Conservation (phyloP, 2,329 filamentous ascomycete species). For the Fusarium keratoplasticum region DNA sequence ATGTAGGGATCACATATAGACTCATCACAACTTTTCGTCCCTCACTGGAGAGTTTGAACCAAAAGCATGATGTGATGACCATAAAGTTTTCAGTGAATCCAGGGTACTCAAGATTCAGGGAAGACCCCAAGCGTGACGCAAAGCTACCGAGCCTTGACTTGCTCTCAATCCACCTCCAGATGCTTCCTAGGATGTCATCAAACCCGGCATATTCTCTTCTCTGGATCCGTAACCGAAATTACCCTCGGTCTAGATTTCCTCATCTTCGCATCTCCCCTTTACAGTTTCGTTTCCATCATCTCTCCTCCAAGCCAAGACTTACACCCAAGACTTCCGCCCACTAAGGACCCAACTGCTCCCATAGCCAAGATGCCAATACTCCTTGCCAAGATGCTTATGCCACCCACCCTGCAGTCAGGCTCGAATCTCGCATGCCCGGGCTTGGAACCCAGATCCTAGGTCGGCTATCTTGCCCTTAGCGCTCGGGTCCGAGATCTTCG, state of each 20-base stretch:
- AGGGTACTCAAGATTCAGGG: not conserved
- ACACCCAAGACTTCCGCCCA: not conserved
- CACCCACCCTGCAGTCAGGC: not conserved
- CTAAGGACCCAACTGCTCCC: not conserved
- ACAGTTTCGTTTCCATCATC: not conserved
- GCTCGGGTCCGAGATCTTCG: not conserved
- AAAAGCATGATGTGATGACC: not conserved
- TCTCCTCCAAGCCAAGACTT: not conserved
- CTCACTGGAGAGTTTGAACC: not conserved
- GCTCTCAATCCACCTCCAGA: not conserved
- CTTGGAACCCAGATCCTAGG: not conserved
- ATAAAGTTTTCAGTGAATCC: not conserved
- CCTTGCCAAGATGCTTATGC: conserved; percentile 3
- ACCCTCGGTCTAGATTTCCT: not conserved
- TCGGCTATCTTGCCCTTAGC: not conserved
- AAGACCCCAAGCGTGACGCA: not conserved
- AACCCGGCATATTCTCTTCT: not conserved
- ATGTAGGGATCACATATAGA: not conserved
- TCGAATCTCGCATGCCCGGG: not conserved
- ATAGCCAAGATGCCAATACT: not conserved
- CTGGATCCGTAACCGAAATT: not conserved
- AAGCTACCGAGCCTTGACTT: not conserved
- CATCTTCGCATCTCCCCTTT: not conserved
- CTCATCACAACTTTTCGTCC: not conserved
- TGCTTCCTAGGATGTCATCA: not conserved